phyloP scores from a whole-genome alignment of 2,329 filamentous ascomycete genomes.

The Xylariaceae sp. region DNA sequence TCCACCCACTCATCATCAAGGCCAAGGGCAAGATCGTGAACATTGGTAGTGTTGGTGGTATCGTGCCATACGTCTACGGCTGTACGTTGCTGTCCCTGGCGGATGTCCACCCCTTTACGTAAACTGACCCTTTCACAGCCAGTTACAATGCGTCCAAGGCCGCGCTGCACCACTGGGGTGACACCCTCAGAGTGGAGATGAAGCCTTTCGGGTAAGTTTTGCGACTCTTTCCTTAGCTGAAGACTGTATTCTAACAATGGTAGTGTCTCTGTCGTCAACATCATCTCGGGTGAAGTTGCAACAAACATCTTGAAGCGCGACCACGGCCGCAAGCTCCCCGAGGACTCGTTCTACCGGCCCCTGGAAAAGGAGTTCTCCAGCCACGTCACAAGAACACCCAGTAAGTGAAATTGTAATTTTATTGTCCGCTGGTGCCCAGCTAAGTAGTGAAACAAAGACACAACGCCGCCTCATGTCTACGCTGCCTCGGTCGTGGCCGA shows the following conservation, averaged over 20 bases:
- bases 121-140: not conserved
- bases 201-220: slow-evolving; percentile 19
- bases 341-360: slow-evolving; percentile 19
- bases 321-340: slow-evolving; percentile 18
- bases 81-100: slow-evolving; percentile 5
- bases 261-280: slow-evolving; percentile 15
- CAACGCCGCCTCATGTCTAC: not conserved
- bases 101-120: not conserved
- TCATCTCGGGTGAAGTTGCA: slow-evolving; percentile 27
- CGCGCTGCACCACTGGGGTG: slow-evolving; percentile 24
- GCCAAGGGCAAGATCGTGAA: slow-evolving; percentile 25
- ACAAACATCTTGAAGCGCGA: slow-evolving; percentile 30
- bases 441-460: not conserved
- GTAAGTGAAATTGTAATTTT: not conserved
- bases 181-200: slow-evolving; percentile 25
- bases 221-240: too few relatives aligned
- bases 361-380: slow-evolving; percentile 17
- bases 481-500: not conserved
- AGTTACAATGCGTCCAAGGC: slow-evolving; percentile 30
- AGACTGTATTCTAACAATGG: not conserved
- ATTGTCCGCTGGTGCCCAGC: not conserved
- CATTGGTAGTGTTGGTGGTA: slow-evolving; percentile 27
- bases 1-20: slow-evolving; percentile 25
- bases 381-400: slow-evolving; percentile 12
- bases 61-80: slow-evolving; percentile 26